phyloP scores from a whole-genome alignment of 2,329 filamentous ascomycete species.

The Penicillium palitans region DNA sequence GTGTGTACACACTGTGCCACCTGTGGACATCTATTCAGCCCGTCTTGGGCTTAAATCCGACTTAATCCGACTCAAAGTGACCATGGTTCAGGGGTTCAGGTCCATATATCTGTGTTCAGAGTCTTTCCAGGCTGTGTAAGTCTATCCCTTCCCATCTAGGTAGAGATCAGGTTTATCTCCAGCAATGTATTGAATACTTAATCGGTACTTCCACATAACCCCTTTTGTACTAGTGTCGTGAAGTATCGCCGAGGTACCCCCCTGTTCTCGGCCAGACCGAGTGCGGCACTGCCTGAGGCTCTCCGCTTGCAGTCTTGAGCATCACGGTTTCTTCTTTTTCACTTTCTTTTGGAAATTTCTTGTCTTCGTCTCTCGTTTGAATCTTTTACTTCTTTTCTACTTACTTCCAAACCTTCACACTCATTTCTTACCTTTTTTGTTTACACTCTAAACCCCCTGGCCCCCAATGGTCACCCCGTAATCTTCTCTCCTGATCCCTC shows the following conservation, averaged over 20 bases:
- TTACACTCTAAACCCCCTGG: not conserved
- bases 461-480: slow-evolving; percentile 1
- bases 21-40: not conserved
- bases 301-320: slow-evolving; percentile 20
- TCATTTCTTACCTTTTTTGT: slow-evolving; percentile 17
- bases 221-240: not conserved
- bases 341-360: not conserved
- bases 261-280: slow-evolving; percentile 29
- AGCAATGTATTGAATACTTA: slow-evolving; percentile 3
- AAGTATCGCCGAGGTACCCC: slow-evolving; percentile 10
- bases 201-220: not conserved
- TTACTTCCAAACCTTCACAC: slow-evolving; percentile 10
- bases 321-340: slow-evolving; percentile 12
- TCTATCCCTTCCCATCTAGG: slow-evolving; percentile 11
- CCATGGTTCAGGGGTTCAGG: slow-evolving; percentile 5
- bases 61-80: slow-evolving; percentile 3
- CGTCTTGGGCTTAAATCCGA: slow-evolving; percentile 17
- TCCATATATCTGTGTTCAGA: not conserved
- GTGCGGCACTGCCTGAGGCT: slow-evolving; percentile 25
- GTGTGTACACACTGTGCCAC: not conserved
- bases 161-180: not conserved
- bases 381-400: slow-evolving; percentile 15
- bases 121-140: slow-evolving; percentile 9
- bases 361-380: slow-evolving; percentile 20
- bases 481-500: slow-evolving; percentile 23